A percentile compares a stretch with the other conserved stretches of the same genome.
phyloP scores from a whole-genome alignment of 192 early-diverging fungal genomes.

The Phlyctochytrium planicorne region DNA sequence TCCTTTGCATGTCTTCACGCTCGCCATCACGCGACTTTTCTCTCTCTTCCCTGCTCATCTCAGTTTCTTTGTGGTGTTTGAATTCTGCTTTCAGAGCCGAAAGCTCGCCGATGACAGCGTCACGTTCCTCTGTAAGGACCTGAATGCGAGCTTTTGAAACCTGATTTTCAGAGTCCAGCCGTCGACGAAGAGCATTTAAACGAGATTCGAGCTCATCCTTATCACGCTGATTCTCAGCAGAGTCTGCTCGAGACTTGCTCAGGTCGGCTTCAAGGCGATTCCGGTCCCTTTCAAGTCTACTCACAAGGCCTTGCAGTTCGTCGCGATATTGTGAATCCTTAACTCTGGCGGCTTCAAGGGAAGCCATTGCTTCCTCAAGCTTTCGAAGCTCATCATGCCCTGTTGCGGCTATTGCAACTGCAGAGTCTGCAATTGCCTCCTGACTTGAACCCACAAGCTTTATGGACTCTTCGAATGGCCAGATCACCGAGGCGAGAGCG shows the following conservation, averaged over 20 bases:
- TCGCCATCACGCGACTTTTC: conserved; percentile 16
- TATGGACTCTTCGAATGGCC: conserved; percentile 12
- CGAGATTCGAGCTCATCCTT: conserved; percentile 20
- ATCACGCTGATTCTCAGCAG: not conserved
- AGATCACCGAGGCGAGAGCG: conserved; percentile 27
- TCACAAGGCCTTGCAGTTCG: conserved; percentile 22
- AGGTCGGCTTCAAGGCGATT: conserved; percentile 18
- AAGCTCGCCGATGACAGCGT: conserved; percentile 9
- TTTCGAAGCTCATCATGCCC: not conserved
- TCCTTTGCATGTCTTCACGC: conserved; percentile 17
- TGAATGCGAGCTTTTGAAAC: not conserved
- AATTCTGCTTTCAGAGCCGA: conserved; percentile 1
- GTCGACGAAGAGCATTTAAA: conserved; percentile 1
- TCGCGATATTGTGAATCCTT: not conserved
- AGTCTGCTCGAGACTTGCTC: not conserved
- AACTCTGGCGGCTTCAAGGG: not conserved
- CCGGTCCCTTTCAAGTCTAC: conserved; percentile 17
- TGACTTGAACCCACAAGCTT: not conserved
- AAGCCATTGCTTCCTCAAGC: not conserved
- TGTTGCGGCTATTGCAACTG: not conserved
- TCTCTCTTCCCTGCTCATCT: not conserved
- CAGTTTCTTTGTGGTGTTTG: not conserved
- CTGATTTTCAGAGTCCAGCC: not conserved
- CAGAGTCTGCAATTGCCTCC: not conserved
- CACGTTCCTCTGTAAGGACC: conserved; percentile 11